Base-by-base conservation (phyloP, 108 stramenopile genomes). In the Nitzschia putrida region DNA sequence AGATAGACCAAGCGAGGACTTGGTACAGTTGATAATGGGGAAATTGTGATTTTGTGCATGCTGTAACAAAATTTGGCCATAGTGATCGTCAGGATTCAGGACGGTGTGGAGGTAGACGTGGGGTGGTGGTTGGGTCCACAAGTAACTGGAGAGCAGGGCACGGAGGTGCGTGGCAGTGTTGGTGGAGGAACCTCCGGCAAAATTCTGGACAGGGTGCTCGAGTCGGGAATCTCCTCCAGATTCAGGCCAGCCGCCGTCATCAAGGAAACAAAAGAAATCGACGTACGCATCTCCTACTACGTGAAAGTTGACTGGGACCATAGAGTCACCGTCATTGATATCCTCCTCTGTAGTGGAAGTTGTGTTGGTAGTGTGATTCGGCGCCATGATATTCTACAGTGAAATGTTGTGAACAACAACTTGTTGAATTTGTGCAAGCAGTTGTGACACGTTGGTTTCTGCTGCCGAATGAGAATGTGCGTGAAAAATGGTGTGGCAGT, bases 201-300 rank as follows among this genome's bases (percentile, higher is more conserved):
- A 73, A 5, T 73, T 72, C 18, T 68, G 65, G 11, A 92, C 71
- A 0, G 91, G 87, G 23, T 79, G 79, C 8, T 65, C 64, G 57
- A 92, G 64, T 14, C 79, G 73, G 20, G 87, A 80, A 71, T 92
- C 91, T 2, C 91, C 91, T 22, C 91, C 91, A 12, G 53, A 21
- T 54, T 82, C 69, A 0, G 86, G 86, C 59, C 64, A 70, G 1
- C 72, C 66, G 21, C 64, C 73, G 20, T 57, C 69, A 14, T 84
- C 85, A 3, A 88, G 74, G 69, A 77, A 83, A 44, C 80, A 86
- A 64, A 88, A 83, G 26, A 89, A 63, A 71, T 92, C 91, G 20
- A 84, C 87, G 55, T 84, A 92, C 20, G 88, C 88, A 71, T 92
- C 91, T n/a, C 91, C 91, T 20, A 84, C 70, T 6, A 88, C 51